A percentile compares a stretch with the other conserved stretches of the same genome.
Evolutionary conservation across 2,329 filamentous ascomycete genomes (phyloP).

Genomic region (Trichophyton schoenleinii): DNA sequence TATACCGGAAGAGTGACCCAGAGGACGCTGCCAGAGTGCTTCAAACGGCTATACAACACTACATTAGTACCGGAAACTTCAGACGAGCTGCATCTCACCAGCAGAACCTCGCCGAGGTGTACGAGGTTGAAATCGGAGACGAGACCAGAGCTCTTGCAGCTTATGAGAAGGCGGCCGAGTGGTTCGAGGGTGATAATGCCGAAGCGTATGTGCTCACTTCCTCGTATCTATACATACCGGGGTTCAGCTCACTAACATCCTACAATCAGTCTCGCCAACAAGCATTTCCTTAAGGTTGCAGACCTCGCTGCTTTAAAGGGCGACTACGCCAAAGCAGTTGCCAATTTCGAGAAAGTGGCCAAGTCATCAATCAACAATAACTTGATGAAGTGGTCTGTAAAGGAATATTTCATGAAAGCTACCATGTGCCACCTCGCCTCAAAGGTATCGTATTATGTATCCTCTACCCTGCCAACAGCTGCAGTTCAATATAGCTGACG

Average conservation of each 20-base stretch:
- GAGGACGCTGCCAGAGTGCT: slow-evolving; percentile 71
- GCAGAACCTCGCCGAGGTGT: slow-evolving; percentile 76
- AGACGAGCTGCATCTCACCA: slow-evolving; percentile 80
- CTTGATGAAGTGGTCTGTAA: slow-evolving; percentile 84
- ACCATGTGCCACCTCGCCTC: slow-evolving; percentile 76
- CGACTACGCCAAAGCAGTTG: slow-evolving; percentile 74
- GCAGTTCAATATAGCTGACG: neutral
- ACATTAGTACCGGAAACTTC: slow-evolving; percentile 82
- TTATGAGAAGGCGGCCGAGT: slow-evolving; percentile 74
- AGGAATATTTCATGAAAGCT: slow-evolving; percentile 90
- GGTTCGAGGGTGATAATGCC: slow-evolving; percentile 81
- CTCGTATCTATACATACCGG: neutral
- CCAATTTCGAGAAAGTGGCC: slow-evolving; percentile 73
- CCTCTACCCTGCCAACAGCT: neutral
- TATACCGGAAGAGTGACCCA: slow-evolving; percentile 75
- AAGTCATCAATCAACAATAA: slow-evolving; percentile 71
- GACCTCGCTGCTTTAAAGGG: slow-evolving; percentile 70
- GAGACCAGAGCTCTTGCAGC: slow-evolving; percentile 64
- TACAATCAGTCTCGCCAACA: slow-evolving; percentile 63
- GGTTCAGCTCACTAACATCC: neutral
- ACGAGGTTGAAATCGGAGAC: slow-evolving; percentile 70
- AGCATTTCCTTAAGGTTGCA: slow-evolving; percentile 82
- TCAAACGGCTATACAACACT: slow-evolving; percentile 68
- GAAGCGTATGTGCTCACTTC: slow-evolving; percentile 49
- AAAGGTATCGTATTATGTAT: slow-evolving; percentile 25